Conservation (phyloP, 345 rosid species). For the Ricinus communis region DNA sequence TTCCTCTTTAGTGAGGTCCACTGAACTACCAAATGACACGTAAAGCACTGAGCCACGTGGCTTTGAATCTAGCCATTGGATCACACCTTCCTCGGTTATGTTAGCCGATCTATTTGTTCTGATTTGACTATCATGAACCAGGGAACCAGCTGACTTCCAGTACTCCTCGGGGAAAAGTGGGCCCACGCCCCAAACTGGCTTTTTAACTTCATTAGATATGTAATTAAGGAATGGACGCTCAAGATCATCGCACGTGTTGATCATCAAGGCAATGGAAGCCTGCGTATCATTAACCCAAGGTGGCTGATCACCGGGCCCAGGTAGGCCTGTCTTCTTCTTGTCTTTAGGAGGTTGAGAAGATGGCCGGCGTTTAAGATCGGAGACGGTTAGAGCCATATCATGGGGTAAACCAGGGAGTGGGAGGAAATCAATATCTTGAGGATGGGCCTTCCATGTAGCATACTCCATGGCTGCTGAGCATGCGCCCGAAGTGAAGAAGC, state of each 20-base stretch:
- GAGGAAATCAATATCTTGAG: slow-evolving; percentile 9
- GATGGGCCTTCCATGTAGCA: slow-evolving; percentile 25
- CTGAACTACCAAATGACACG: slow-evolving; percentile 41
- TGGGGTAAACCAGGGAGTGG: slow-evolving; percentile 25
- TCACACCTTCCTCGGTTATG: slow-evolving; percentile 31
- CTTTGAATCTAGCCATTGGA: slow-evolving; percentile 39
- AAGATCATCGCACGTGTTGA: slow-evolving; percentile 36
- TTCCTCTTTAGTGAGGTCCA: slow-evolving; percentile 33
- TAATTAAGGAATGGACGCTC: slow-evolving; percentile 36
- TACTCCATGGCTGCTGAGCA: slow-evolving; percentile 35
- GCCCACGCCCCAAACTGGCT: slow-evolving; percentile 47
- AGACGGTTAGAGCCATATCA: slow-evolving; percentile 24
- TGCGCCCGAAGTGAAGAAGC: slow-evolving; percentile 35
- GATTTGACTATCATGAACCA: slow-evolving; percentile 32
- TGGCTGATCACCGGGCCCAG: background rate
- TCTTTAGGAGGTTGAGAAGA: background rate
- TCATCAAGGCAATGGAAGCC: background rate
- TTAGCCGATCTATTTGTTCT: slow-evolving; percentile 26
- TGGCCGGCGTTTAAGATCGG: slow-evolving; percentile 26
- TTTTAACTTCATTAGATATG: slow-evolving; percentile 19
- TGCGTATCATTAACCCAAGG: background rate
- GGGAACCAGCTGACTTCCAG: slow-evolving; percentile 25
- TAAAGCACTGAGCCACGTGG: slow-evolving; percentile 39
- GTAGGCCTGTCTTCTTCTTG: background rate
- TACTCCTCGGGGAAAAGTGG: slow-evolving; percentile 41